Base-by-base conservation (phyloP, 345 rosid species). In the Murraya koenigii region DNA sequence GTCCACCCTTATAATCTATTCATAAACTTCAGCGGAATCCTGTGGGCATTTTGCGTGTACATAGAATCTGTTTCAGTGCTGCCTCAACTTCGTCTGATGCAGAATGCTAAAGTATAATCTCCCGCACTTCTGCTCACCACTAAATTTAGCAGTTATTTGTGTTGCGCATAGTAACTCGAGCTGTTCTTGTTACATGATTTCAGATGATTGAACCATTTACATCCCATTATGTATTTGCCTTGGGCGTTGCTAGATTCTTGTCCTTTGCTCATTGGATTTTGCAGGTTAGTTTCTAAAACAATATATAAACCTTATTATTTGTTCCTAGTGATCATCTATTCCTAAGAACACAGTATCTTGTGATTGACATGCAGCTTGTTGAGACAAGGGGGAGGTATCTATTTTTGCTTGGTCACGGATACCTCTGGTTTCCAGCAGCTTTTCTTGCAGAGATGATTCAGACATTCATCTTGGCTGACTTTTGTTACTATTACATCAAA, bases 31-130 rank as follows among this genome's bases (percentile, higher is more conserved):
- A n/a, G 39, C 4, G 81, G 80, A 77, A 28, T 84, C 68, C 55
- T 88, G 63, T 95, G 94, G 90, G 97, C 97, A 6, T 90, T 95
- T 67, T 84, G 89, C 32, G 87, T 84, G 58, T 91, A 85, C 74
- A 39, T 86, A 30, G 97, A 95, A 78, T 83, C 95, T 41, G 88
- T 95, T 78, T 91, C 97, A 8, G 95, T 93, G 74, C 76, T 89
- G 78, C 98, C 98, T 74, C 98, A 95, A 80, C 93, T 95, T 78
- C 90, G 97, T 2, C 76, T 93, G 74, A 95, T 95, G 95, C 97
- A 91, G 63, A 95, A 91, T 56, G 94, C 92, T 13, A 91, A 90
- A 92, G 98, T 94, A 11, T 56, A 14, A 25, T 5, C 17, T 26
- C 52, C n/a, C 23, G 6, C 20, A 5, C 36, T 66, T 30, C 3